A percentile compares a stretch with the other conserved stretches of the same genome.
phyloP scores from a whole-genome alignment of 1,284 basidiomycete species.

The Bjerkandera adusta region DNA sequence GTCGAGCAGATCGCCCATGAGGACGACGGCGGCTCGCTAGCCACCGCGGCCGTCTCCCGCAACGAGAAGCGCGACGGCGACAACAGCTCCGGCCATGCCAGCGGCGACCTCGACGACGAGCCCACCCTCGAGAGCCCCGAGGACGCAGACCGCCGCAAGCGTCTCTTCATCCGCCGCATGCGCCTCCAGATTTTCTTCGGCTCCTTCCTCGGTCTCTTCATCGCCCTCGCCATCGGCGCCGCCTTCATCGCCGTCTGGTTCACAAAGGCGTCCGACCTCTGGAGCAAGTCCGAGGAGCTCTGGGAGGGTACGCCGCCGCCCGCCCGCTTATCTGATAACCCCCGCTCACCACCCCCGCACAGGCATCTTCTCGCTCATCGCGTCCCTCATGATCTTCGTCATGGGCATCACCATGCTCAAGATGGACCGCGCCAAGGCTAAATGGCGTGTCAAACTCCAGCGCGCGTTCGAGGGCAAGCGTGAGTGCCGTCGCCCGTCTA shows the following conservation, averaged over 20 bases:
- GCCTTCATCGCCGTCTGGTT: constrained; percentile 83
- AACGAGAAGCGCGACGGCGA: constrained; percentile 25
- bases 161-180: constrained; percentile 56
- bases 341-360: constrained; percentile 31
- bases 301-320: constrained; percentile 53
- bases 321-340: constrained; percentile 15
- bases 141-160: constrained; percentile 21
- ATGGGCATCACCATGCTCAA: constrained; percentile 48
- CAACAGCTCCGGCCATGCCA: constrained; percentile 11
- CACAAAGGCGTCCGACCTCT: constrained; percentile 71
- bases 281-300: constrained; percentile 70
- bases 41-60: constrained; percentile 11
- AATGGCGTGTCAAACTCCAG: constrained; percentile 88
- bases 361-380: constrained; percentile 83
- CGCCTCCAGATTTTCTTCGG: constrained; percentile 80
- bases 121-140: constrained; percentile 23
- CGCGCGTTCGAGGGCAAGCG: constrained; percentile 68
- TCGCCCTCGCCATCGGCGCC: constrained; percentile 76
- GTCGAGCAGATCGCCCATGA: constrained; percentile 74
- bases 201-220: constrained; percentile 69
- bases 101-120: constrained; percentile 25
- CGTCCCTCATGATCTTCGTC: constrained; percentile 71
- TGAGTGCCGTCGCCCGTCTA: constrained; percentile 25
- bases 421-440: constrained; percentile 72
- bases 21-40: constrained; percentile 27